phyloP scores from a whole-genome alignment of 345 rosid genomes.

The Bruguiera parviflora region DNA sequence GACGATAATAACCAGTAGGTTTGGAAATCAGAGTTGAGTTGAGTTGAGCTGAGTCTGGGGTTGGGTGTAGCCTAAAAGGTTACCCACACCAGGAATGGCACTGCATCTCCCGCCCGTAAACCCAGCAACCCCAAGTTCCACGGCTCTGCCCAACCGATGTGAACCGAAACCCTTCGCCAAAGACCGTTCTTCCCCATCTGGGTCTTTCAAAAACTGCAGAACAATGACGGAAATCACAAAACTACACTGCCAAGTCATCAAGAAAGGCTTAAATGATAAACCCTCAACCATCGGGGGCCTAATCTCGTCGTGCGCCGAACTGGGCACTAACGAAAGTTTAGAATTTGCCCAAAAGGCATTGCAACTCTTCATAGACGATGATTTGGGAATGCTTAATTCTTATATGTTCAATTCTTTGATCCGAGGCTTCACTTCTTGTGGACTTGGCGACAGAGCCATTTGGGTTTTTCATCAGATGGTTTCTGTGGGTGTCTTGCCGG shows the following conservation, averaged over 20 bases:
- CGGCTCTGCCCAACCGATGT: slow-evolving; percentile 12
- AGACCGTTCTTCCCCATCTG: slow-evolving; percentile 13
- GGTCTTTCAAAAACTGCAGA: slow-evolving; percentile 34
- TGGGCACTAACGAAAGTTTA: slow-evolving; percentile 51
- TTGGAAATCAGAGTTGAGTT: no score
- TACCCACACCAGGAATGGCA: background rate
- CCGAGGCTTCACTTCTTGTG: slow-evolving; percentile 47
- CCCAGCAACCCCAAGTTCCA: slow-evolving; percentile 19
- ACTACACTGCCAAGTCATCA: slow-evolving; percentile 37
- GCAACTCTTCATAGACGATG: slow-evolving; percentile 30
- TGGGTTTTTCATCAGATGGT: slow-evolving; percentile 39
- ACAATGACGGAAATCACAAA: slow-evolving; percentile 38
- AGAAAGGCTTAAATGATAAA: slow-evolving; percentile 27
- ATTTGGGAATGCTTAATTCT: slow-evolving; percentile 33
- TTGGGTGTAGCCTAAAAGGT: no score
- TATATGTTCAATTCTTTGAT: slow-evolving; percentile 56
- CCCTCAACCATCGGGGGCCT: slow-evolving; percentile 31
- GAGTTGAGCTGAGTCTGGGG: no score
- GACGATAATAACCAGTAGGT: no score
- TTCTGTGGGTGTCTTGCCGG: slow-evolving; percentile 41
- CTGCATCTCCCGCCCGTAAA: slow-evolving; percentile 24
- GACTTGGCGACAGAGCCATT: slow-evolving; percentile 41
- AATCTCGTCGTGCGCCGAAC: slow-evolving; percentile 40
- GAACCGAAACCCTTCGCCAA: slow-evolving; percentile 14
- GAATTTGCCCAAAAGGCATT: slow-evolving; percentile 45